Evolutionary conservation across 2,329 filamentous ascomycete species (phyloP), one percentile per base, ranked within the genome.

Genomic region (Ceratocystis smalleyi): DNA sequence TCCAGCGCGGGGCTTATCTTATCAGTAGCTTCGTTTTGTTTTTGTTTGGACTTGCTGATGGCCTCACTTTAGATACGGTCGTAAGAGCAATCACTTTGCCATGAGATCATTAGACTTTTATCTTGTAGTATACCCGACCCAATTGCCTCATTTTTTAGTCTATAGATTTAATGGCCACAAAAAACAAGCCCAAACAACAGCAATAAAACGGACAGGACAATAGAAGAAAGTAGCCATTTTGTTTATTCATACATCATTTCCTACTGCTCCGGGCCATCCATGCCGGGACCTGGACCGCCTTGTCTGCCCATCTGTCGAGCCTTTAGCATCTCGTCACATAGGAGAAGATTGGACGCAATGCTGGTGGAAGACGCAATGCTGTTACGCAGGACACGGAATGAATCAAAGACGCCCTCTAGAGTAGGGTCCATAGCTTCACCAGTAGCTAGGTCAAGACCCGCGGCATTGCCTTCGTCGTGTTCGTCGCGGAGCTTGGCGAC

Each of bases 301-400:
- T 79, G 76, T 72, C 83, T 78, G 60, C 82, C 87, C 94, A 99
- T 99, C 79, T 99, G 92, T 74, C 94, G 83, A 67, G 94, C 94
- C 81, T 99, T 99, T 71, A 99, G 80, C 79, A 99, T 82, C 80
- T 99, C 94, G 72, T 99, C 94, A 72, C 94, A 99, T 61, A 99
- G 82, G 69, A 99, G 79, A 68, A 99, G 79, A 77, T 99, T 99
- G 8, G 89, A 92, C 5, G 94, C 92, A 72, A 99, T 99, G 68
- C 94, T 90, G 30, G 92, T 88, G 74, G 91, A 94, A 43, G 91
- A 96, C 2, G 94, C 91, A 68, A 99, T 85, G 74, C 87, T 91
- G 78, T 97, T 97, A 69, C 94, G 83, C 70, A 99, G 76, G 43
- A 99, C 94, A 66, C 94, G 84, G 84, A 95, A 99, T 15, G 91